These are phyloP conservation scores for Dictyostelium purpureum DNA, from an alignment of 78 protist species.

Conservation along the genomic window DNA sequence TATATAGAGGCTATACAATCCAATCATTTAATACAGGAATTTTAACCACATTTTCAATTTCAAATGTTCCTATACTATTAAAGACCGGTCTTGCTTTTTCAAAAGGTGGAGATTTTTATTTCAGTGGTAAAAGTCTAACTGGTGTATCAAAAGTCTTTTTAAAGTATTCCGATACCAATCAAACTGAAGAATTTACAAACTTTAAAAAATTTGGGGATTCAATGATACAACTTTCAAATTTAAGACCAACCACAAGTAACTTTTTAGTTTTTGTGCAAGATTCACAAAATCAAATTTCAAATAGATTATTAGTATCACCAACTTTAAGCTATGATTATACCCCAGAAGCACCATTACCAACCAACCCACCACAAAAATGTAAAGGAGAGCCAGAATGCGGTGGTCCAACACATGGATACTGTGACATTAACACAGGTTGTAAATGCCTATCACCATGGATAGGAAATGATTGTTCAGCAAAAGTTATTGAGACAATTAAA, in stretches of 20 bases:
- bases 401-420: not conserved
- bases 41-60: not conserved
- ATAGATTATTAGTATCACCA: too few relatives aligned
- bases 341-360: slow-evolving; percentile 3
- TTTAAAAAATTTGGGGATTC: not conserved
- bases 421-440: not conserved
- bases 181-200: too few relatives aligned
- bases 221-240: not conserved
- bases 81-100: not conserved
- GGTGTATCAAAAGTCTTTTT: not conserved
- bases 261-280: too few relatives aligned
- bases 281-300: too few relatives aligned
- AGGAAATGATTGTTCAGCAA: not conserved
- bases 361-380: not conserved
- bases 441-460: not conserved
- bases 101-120: too few relatives aligned
- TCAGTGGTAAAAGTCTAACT: not conserved
- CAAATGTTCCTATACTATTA: not conserved
- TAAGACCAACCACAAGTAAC: not conserved
- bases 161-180: too few relatives aligned
- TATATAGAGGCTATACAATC: not conserved
- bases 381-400: slow-evolving; percentile 7
- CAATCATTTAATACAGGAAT: not conserved
- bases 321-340: too few relatives aligned
- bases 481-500: not conserved